Percentiles rank a stretch among this genome's conserved stretches.
Conservation (phyloP, 2,329 filamentous ascomycete genomes). For the Alternaria sp. region DNA sequence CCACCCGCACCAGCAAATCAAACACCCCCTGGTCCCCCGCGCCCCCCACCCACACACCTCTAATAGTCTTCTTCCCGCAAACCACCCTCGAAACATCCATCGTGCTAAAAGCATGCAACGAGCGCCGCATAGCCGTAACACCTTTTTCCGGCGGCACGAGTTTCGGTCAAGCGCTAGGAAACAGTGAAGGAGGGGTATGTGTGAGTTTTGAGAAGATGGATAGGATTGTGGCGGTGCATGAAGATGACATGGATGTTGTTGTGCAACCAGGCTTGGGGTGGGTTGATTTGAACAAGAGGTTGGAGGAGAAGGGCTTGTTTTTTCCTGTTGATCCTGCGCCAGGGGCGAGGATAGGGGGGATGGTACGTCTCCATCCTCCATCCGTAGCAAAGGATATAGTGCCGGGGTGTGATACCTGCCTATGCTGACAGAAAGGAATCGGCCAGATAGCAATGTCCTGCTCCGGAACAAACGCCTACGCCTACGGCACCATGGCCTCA, state of each 20-base stretch:
- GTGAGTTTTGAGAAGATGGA: conserved; percentile 86
- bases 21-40: conserved; percentile 33
- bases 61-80: conserved; percentile 72
- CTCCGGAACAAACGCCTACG: conserved; percentile 84
- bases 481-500: conserved; percentile 92
- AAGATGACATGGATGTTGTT: conserved; percentile 66
- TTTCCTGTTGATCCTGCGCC: conserved; percentile 94
- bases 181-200: conserved; percentile 82
- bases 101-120: conserved; percentile 84
- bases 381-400: too few species aligned
- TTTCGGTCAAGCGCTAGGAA: conserved; percentile 83
- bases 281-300: conserved; percentile 79
- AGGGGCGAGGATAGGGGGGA: conserved; percentile 87
- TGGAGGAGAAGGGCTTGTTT: conserved; percentile 72
- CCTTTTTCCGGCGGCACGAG: conserved; percentile 86
- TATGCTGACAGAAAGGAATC: too few species aligned
- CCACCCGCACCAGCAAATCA: conserved; percentile 22
- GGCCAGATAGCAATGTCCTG: conserved; percentile 69
- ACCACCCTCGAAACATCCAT: conserved; percentile 79
- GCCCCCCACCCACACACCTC: conserved; percentile 45
- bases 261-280: conserved; percentile 74
- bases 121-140: conserved; percentile 79
- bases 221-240: conserved; percentile 79
- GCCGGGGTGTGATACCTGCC: conserved; percentile 44
- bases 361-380: conserved; percentile 59